Conservation (phyloP, 2,329 filamentous ascomycete species). For the Thelonectria olida region DNA sequence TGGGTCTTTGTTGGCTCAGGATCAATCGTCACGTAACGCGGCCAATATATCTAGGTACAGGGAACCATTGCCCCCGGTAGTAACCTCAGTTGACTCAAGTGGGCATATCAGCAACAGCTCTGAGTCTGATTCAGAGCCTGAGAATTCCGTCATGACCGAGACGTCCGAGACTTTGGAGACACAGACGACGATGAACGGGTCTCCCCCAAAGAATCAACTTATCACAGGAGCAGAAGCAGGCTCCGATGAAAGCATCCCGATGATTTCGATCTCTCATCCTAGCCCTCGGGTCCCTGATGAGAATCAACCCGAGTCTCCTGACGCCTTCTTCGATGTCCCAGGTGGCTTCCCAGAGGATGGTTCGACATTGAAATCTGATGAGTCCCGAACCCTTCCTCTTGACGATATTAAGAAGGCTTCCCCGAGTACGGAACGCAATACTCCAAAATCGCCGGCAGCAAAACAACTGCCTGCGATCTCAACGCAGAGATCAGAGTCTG, state of each 20-base stretch:
- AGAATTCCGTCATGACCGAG: neutral
- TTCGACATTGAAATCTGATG: constrained; percentile 11
- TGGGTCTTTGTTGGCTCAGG: constrained; percentile 64
- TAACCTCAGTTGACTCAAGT: constrained; percentile 73
- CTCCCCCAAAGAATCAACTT: constrained; percentile 2
- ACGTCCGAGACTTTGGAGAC: neutral
- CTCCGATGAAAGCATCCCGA: constrained; percentile 45
- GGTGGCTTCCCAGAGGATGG: constrained; percentile 65
- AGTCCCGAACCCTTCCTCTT: constrained; percentile 4
- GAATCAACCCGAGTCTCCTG: constrained; percentile 29
- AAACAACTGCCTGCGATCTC: constrained; percentile 13
- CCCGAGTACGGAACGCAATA: neutral
- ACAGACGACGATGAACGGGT: neutral
- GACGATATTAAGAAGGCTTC: constrained; percentile 5
- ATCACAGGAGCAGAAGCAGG: constrained; percentile 11
- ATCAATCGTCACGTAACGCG: constrained; percentile 61
- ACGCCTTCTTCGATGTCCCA: constrained; percentile 61
- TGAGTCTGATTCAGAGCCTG: constrained; percentile 42
- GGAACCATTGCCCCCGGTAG: constrained; percentile 75
- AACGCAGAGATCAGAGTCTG: constrained; percentile 32
- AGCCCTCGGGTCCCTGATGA: constrained; percentile 47
- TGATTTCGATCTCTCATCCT: constrained; percentile 56
- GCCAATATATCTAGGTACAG: constrained; percentile 66
- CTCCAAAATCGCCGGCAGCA: neutral
- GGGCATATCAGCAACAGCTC: constrained; percentile 69